These are phyloP conservation scores for Chrysophaeum taylorii DNA, from an alignment of 352 stramenopile genomes.

Conservation along the genomic window DNA sequence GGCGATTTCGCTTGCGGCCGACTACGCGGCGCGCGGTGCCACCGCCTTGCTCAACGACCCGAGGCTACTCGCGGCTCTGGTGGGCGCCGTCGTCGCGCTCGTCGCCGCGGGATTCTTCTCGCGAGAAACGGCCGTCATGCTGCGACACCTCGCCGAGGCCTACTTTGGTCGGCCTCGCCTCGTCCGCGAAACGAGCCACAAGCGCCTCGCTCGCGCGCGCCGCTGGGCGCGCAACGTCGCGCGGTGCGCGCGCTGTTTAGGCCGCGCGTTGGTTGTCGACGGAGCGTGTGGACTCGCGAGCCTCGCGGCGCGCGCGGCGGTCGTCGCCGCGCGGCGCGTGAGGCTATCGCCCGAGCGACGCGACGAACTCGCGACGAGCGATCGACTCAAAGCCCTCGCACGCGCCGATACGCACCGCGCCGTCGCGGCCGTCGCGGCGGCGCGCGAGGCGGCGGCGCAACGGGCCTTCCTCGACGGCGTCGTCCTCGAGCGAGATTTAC, in stretches of 20 bases:
- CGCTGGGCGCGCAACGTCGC: no score
- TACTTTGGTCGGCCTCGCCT: constrained; percentile 19
- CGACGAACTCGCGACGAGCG: no score
- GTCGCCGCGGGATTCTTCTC: constrained; percentile 1
- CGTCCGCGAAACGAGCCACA: constrained; percentile 69
- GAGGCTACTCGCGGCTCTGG: background rate
- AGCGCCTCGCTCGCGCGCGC: background rate
- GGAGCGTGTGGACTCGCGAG: constrained; percentile 5
- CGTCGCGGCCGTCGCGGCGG: no score
- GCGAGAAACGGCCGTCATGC: background rate
- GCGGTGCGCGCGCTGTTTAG: no score
- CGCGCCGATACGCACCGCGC: no score
- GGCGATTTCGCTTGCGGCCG: constrained; percentile 66
- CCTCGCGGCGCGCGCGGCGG: no score
- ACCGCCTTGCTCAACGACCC: constrained; percentile 19
- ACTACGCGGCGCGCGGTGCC: constrained; percentile 55
- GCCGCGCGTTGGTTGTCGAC: no score
- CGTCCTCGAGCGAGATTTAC: constrained; percentile 68
- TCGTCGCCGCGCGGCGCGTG: no score
- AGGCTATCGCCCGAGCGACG: no score
- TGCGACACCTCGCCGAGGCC: constrained; percentile 14
- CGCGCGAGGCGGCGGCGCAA: no score
- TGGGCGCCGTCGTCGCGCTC: background rate
- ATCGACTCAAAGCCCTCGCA: no score
- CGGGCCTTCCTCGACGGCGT: constrained; percentile 58